A percentile compares a stretch with the other conserved stretches of the same genome.
phyloP scores from a whole-genome alignment of 495 filamentous ascomycete species.

The Melanomma pulvis-pyrius region DNA sequence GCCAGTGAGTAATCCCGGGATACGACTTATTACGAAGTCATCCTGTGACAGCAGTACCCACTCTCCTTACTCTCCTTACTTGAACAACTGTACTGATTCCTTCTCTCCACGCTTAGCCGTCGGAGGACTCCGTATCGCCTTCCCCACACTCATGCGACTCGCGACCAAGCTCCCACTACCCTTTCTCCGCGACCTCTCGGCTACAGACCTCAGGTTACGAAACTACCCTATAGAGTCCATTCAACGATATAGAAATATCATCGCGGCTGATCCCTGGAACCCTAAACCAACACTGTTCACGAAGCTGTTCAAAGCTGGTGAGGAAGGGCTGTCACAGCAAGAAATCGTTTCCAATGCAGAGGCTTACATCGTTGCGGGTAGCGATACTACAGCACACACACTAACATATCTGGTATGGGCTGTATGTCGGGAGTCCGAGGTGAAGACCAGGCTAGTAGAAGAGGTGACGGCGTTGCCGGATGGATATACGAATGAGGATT shows the following conservation, averaged over 20 bases:
- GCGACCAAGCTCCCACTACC: not conserved
- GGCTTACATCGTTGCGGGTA: conserved; percentile 55
- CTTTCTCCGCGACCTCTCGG: not conserved
- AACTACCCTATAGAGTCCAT: conserved; percentile 7
- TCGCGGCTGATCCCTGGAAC: conserved; percentile 12
- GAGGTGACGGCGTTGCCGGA: conserved; percentile 49
- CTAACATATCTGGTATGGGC: conserved; percentile 51
- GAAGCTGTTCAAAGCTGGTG: conserved; percentile 49
- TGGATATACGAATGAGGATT: conserved; percentile 46
- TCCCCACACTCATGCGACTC: not conserved
- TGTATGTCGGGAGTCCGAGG: conserved; percentile 41
- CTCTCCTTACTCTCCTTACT: no score
- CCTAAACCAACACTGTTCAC: conserved; percentile 53
- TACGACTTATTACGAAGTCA: no score
- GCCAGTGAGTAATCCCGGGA: no score
- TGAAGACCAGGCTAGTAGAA: conserved; percentile 48
- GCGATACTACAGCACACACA: conserved; percentile 54
- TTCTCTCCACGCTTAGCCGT: no score
- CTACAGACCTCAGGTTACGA: not conserved
- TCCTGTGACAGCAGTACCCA: no score
- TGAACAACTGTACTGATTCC: no score
- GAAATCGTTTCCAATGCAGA: conserved; percentile 52
- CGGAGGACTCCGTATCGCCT: not conserved
- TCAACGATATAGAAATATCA: not conserved
- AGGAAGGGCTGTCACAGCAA: conserved; percentile 35